Evolutionary conservation across 1,284 basidiomycete species (phyloP).

Genomic region (Ceratobasidium sp.): DNA sequence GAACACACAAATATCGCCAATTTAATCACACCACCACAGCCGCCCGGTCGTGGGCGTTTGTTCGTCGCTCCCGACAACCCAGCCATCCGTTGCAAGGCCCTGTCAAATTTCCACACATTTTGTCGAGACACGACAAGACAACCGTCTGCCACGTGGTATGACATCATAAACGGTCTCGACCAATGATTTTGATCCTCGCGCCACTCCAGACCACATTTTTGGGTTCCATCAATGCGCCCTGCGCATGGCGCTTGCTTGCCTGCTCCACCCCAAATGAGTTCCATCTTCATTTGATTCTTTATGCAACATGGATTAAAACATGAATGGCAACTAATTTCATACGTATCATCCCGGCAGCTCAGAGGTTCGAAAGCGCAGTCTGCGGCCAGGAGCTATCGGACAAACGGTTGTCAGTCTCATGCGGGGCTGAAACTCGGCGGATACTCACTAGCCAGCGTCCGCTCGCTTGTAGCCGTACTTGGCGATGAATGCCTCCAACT

Average conservation of each 20-base stretch:
- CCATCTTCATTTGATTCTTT: slow-evolving; percentile 22
- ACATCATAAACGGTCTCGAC: slow-evolving; percentile 22
- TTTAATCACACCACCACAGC: slow-evolving; percentile 19
- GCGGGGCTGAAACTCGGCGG: slow-evolving; percentile 14
- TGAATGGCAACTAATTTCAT: slow-evolving; percentile 25
- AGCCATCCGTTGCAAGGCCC: not conserved
- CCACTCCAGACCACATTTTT: not conserved
- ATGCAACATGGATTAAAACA: slow-evolving; percentile 25
- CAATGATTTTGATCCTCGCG: not conserved
- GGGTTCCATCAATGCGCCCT: not conserved
- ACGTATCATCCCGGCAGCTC: slow-evolving; percentile 13
- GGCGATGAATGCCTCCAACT: slow-evolving; percentile 80
- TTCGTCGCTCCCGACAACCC: slow-evolving; percentile 4
- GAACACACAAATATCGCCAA: slow-evolving; percentile 22
- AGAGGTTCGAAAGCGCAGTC: slow-evolving; percentile 55
- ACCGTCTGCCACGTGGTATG: slow-evolving; percentile 30
- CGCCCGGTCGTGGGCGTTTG: not conserved
- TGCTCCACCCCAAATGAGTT: slow-evolving; percentile 9
- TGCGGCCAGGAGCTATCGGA: slow-evolving; percentile 56
- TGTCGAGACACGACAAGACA: not conserved
- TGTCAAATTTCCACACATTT: not conserved
- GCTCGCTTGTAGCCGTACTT: slow-evolving; percentile 85
- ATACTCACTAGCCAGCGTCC: slow-evolving; percentile 77
- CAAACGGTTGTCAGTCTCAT: slow-evolving; percentile 3
- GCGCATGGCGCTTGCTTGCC: not conserved